Evolutionary conservation across 2,329 filamentous ascomycete species (phyloP).

Genomic region (Phaeoacremonium minimum): DNA sequence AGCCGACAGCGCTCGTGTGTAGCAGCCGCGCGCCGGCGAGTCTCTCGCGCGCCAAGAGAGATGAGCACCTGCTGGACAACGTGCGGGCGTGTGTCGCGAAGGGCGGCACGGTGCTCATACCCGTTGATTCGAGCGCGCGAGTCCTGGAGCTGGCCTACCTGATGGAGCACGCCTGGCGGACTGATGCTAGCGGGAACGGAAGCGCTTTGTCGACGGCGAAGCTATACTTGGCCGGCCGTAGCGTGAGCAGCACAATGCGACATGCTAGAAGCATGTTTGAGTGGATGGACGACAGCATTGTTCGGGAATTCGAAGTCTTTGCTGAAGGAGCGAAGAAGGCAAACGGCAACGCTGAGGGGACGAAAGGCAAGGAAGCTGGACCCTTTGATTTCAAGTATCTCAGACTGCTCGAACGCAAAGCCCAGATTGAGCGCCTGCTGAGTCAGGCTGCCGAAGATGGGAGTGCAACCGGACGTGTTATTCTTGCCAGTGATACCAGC

Average conservation of each 20-base stretch:
- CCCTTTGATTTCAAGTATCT: conserved; percentile 90
- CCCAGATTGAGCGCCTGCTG: conserved; percentile 69
- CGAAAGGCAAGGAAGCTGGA: conserved; percentile 52
- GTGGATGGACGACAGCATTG: conserved; percentile 97
- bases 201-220: conserved; percentile 45
- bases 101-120: conserved; percentile 88
- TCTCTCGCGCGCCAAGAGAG: conserved; percentile 71
- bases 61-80: conserved; percentile 79
- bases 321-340: conserved; percentile 44
- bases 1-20: conserved; percentile 90
- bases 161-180: conserved; percentile 86
- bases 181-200: conserved; percentile 46
- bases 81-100: conserved; percentile 73
- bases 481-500: conserved; percentile 85
- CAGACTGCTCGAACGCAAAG: conserved; percentile 75
- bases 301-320: conserved; percentile 81
- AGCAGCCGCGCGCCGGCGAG: conserved; percentile 74
- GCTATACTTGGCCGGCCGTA: conserved; percentile 81
- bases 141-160: conserved; percentile 90
- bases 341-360: conserved; percentile 38
- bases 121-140: conserved; percentile 91
- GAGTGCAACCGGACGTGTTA: conserved; percentile 58
- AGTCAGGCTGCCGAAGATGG: conserved; percentile 38
- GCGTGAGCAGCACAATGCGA: conserved; percentile 81
- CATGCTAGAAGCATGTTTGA: conserved; percentile 95